Evolutionary conservation across 306 rosid genomes (phyloP), one percentile per base, ranked within the genome.

Genomic region (Oxytropis ochrocephala): DNA sequence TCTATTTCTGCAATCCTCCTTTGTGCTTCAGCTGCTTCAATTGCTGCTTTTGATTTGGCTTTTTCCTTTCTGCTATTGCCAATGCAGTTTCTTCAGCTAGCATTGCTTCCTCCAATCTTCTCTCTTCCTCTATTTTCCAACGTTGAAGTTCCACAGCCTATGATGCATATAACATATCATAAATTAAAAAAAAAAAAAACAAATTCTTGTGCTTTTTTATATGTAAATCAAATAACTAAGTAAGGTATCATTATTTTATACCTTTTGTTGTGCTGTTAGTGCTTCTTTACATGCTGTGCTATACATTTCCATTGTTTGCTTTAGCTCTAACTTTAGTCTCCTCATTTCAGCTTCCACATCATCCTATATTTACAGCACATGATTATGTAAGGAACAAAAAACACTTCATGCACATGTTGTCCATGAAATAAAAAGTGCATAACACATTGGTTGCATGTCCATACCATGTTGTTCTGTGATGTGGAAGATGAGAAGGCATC

Each of bases 251-350:
- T 42, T 54, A 38, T 50, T 52, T 18, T 39, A 7, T 77, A 91
- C 99, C 92, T 81, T 91, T 61, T 89, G 90, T 39, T 91, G 85
- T 12, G 99, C 99, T 7, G 89, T 65, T 33, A 91, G 92, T 64
- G 99, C 99, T 86, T 94, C 99, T 80, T 83, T 94, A 77, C 99
- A 91, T 10, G 97, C 99, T 4, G 88, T 87, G 51, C 96, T 94
- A 18, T 94, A 94, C 99, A 91, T 94, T 81, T 88, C 99, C 87
- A 94, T 94, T 44, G 97, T 94, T 67, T 94, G 99, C 81, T 90
- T 91, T 12, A 94, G 89, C 83, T 94, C 97, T 64, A 91, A 83
- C 85, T 84, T 94, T 14, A 94, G 71, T 83, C 95, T 88, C 66
- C 94, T 87, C 97, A 94, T 94, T 79, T 94, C 97, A 38, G 87